These are phyloP conservation scores for Aureobasidium zeae DNA, from an alignment of 2,329 filamentous ascomycete species.

Conservation along the genomic window DNA sequence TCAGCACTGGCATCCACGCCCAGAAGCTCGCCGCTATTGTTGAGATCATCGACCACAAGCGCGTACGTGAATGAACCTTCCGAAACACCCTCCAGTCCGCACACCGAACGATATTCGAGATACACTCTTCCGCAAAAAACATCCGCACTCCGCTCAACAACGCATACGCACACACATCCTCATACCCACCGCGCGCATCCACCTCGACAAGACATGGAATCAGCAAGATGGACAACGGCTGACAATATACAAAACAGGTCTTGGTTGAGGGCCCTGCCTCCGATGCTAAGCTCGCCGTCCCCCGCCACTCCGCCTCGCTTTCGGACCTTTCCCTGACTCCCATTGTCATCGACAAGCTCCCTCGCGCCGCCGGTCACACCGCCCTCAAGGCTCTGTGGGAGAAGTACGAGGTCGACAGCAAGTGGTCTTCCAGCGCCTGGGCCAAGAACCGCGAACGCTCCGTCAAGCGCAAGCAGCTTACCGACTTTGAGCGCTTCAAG, in stretches of 20 bases:
- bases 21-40: conserved; percentile 90
- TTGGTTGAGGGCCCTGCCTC: conserved; percentile 90
- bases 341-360: conserved; percentile 76
- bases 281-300: conserved; percentile 67
- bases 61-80: conserved; percentile 65
- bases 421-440: conserved; percentile 87
- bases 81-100: not conserved
- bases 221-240: conserved; percentile 17
- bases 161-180: not conserved
- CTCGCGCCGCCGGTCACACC: conserved; percentile 73
- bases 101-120: conserved; percentile 6
- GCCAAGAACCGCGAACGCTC: conserved; percentile 86
- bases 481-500: conserved; percentile 99
- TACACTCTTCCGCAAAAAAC: conserved; percentile 2
- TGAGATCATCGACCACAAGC: conserved; percentile 99
- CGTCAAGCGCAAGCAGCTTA: conserved; percentile 79
- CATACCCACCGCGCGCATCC: conserved; percentile 4
- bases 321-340: conserved; percentile 79
- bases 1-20: conserved; percentile 70
- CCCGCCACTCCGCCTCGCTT: conserved; percentile 79
- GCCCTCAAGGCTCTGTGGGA: conserved; percentile 84
- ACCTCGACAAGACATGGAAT: not conserved
- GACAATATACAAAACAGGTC: conserved; percentile 50
- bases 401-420: conserved; percentile 80
- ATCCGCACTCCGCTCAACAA: not conserved